Evolutionary conservation across 192 early-diverging fungal species (phyloP).

Genomic region (Linnemannia schmuckeri): DNA sequence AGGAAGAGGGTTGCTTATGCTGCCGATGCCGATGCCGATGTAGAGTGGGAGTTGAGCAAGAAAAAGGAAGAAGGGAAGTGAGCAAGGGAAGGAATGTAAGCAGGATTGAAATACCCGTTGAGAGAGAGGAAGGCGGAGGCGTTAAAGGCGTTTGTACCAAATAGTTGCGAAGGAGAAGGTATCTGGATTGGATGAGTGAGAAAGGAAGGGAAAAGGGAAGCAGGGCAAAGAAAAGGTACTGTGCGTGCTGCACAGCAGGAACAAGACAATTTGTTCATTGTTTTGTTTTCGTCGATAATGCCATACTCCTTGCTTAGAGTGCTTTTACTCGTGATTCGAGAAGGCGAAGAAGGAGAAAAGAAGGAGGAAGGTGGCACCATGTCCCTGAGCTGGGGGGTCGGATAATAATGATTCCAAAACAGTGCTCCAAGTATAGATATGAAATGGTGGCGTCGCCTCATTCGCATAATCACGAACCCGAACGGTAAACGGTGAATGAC

Average conservation of each 20-base stretch:
- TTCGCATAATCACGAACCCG: no score
- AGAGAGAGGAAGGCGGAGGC: neutral
- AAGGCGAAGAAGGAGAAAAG: neutral
- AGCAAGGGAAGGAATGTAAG: no score
- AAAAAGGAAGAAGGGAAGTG: no score
- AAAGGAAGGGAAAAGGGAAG: neutral
- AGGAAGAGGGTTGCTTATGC: neutral
- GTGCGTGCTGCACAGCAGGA: neutral
- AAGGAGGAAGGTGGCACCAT: neutral
- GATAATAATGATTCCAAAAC: no score
- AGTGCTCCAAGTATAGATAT: no score
- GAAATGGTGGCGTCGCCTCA: no score
- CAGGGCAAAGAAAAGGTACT: neutral
- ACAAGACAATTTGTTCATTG: neutral
- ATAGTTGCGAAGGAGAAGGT: neutral
- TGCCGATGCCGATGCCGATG: neutral
- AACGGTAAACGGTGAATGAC: no score
- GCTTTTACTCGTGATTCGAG: neutral
- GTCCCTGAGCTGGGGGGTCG: neutral
- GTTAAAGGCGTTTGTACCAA: no score
- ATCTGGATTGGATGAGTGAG: neutral
- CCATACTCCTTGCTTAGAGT: neutral
- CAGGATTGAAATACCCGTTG: neutral
- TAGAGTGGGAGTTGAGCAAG: neutral
- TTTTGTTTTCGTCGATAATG: neutral